Percentiles rank a stretch among this genome's conserved stretches.
phyloP scores from a whole-genome alignment of 2,329 filamentous ascomycete genomes.

The Aspergillus carbonarius region DNA sequence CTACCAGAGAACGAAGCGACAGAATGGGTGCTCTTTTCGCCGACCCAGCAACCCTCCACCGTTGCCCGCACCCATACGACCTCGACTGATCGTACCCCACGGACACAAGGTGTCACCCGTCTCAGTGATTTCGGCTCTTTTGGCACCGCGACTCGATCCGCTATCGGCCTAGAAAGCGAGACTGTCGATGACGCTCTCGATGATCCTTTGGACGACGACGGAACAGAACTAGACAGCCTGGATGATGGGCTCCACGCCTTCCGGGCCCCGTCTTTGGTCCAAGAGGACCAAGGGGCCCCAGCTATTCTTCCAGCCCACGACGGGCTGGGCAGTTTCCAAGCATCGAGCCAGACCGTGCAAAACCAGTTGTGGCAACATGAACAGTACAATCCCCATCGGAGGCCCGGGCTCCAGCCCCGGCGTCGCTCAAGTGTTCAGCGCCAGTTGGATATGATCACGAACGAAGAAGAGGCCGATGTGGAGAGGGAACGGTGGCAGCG shows the following conservation, averaged over 20 bases:
- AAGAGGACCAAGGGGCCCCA: constrained; percentile 55
- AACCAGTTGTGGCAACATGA: constrained; percentile 90
- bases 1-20: constrained; percentile 68
- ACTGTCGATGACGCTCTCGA: constrained; percentile 49
- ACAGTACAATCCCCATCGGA: constrained; percentile 71
- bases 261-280: constrained; percentile 58
- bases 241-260: constrained; percentile 92
- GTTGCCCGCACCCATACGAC: constrained; percentile 69
- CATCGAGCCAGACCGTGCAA: constrained; percentile 63
- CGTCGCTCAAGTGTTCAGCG: constrained; percentile 59
- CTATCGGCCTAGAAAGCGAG: constrained; percentile 25
- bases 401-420: constrained; percentile 48
- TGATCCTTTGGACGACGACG: constrained; percentile 54
- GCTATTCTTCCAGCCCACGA: constrained; percentile 88
- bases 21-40: constrained; percentile 96
- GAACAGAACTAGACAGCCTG: constrained; percentile 84
- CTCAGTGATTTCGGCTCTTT: constrained; percentile 80
- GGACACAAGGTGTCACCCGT: constrained; percentile 67
- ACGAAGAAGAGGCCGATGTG: constrained; percentile 57
- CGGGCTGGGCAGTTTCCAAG: constrained; percentile 81
- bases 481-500: constrained; percentile 75
- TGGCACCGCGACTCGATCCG: constrained; percentile 65
- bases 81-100: constrained; percentile 63
- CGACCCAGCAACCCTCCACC: constrained; percentile 64
- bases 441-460: constrained; percentile 55